A percentile compares a stretch with the other conserved stretches of the same genome.
phyloP scores from a whole-genome alignment of 2,329 filamentous ascomycete genomes.

The Ophiosphaerella narmari region DNA sequence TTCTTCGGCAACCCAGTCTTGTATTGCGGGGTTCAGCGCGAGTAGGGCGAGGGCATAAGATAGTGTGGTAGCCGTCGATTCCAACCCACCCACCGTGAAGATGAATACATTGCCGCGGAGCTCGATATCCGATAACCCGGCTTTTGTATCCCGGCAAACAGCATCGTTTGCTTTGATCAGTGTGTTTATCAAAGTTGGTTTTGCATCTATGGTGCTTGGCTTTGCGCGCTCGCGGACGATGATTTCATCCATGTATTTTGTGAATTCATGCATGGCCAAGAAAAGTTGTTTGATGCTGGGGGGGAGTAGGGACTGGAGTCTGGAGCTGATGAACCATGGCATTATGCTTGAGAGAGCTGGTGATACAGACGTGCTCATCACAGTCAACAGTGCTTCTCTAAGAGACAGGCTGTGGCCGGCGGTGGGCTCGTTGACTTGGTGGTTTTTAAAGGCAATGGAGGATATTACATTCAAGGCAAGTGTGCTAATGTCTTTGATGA shows the following conservation, averaged over 20 bases:
- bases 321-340: constrained; percentile 3
- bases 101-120: constrained; percentile 39
- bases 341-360: constrained; percentile 15
- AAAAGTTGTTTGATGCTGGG: constrained; percentile 18
- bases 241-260: constrained; percentile 24
- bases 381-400: constrained; percentile 28
- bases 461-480: constrained; percentile 47
- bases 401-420: constrained; percentile 18
- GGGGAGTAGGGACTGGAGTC: constrained; percentile 22
- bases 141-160: not conserved
- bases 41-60: constrained; percentile 56
- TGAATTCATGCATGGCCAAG: constrained; percentile 16
- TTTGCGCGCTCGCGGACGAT: constrained; percentile 12
- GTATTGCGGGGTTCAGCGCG: constrained; percentile 53
- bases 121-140: constrained; percentile 23
- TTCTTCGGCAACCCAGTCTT: constrained; percentile 59
- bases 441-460: constrained; percentile 43
- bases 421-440: constrained; percentile 15
- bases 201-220: not conserved
- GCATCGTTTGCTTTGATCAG: constrained; percentile 29
- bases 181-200: constrained; percentile 34
- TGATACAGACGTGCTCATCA: constrained; percentile 32
- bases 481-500: constrained; percentile 41
- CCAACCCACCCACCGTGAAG: constrained; percentile 36
- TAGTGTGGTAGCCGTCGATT: constrained; percentile 53